phyloP scores from a whole-genome alignment of 495 filamentous ascomycete genomes.

The Sabuloglossum arenarium region DNA sequence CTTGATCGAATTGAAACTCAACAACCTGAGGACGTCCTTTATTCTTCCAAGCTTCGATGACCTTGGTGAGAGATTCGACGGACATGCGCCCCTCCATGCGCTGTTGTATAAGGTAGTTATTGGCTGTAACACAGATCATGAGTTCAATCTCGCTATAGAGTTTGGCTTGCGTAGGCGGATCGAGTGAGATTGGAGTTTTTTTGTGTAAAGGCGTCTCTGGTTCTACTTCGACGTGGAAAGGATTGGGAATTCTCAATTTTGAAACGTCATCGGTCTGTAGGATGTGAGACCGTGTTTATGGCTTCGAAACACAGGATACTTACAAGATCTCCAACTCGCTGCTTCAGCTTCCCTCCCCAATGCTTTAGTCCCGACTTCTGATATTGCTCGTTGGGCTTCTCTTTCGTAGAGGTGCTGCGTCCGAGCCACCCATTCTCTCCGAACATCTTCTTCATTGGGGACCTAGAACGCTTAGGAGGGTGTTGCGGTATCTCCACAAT shows the following conservation, averaged over 20 bases:
- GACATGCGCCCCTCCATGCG: conserved; percentile 25
- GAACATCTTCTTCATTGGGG: conserved; percentile 31
- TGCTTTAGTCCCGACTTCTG: conserved; percentile 20
- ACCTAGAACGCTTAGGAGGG: conserved; percentile 17
- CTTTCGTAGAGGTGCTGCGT: conserved; percentile 9
- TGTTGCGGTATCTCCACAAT: conserved; percentile 6
- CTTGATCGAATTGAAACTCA: conserved; percentile 36
- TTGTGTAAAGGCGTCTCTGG: conserved; percentile 3
- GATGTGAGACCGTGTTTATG: neutral
- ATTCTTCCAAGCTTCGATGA: conserved; percentile 23
- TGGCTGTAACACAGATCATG: conserved; percentile 30
- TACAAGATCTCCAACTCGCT: conserved; percentile 26
- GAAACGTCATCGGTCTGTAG: conserved; percentile 14
- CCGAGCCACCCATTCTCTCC: conserved; percentile 31
- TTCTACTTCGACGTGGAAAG: neutral
- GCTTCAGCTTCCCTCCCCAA: conserved; percentile 24
- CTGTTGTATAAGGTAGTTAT: conserved; percentile 27
- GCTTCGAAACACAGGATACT: conserved; percentile 5
- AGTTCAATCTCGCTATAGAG: conserved; percentile 33
- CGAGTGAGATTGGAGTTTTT: conserved; percentile 24
- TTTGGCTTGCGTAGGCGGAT: conserved; percentile 24
- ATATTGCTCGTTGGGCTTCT: neutral
- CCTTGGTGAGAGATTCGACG: conserved; percentile 25
- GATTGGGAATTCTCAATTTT: conserved; percentile 10
- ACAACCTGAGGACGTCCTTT: conserved; percentile 31